Conservation (phyloP, 495 filamentous ascomycete species). For the Thozetella sp. region DNA sequence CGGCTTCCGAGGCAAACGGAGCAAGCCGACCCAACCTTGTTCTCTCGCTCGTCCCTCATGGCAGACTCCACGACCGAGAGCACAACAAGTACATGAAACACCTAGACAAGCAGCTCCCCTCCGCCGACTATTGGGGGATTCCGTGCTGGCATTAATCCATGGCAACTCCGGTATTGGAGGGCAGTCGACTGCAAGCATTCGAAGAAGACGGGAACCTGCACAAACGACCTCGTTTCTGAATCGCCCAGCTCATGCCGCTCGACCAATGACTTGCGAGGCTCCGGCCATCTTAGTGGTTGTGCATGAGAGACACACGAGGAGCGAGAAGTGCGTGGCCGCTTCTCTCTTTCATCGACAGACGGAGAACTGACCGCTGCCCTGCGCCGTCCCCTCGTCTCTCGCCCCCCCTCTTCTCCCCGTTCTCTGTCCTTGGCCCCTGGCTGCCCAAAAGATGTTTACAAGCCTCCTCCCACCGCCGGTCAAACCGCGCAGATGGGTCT, state of each 20-base stretch:
- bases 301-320: conserved; percentile 21
- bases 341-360: background rate
- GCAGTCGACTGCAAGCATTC: conserved; percentile 25
- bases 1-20: too few species aligned
- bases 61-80: too few species aligned
- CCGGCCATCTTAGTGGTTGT: conserved; percentile 23
- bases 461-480: background rate
- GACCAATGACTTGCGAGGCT: conserved; percentile 14
- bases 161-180: conserved; percentile 23
- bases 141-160: too few species aligned
- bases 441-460: background rate
- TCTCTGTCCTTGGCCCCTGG: background rate
- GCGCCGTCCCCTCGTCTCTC: too few species aligned
- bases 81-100: too few species aligned
- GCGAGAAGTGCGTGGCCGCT: background rate
- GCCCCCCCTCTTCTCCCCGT: background rate
- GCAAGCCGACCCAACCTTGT: too few species aligned
- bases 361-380: too few species aligned
- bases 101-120: conserved; percentile 17
- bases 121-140: conserved; percentile 12
- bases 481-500: background rate
- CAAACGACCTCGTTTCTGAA: conserved; percentile 29
- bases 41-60: too few species aligned
- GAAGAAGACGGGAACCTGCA: conserved; percentile 36
- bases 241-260: conserved; percentile 14